These are phyloP conservation scores for Tuber borchii DNA, from an alignment of 495 filamentous ascomycete genomes.

Conservation along the genomic window DNA sequence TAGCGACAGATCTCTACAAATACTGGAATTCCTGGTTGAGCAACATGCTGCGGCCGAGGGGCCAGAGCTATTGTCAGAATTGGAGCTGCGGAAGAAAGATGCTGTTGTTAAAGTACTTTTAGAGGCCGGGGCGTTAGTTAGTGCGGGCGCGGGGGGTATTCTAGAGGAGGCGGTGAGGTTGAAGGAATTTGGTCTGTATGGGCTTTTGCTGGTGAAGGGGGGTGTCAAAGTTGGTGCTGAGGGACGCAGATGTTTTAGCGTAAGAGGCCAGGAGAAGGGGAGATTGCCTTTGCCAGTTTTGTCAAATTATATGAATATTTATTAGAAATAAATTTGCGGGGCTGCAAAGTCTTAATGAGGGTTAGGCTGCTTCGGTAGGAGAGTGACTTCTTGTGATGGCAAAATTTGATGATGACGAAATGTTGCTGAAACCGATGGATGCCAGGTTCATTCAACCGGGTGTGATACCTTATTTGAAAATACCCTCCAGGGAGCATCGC, in stretches of 20 bases:
- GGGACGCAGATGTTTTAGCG: not conserved
- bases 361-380: not conserved
- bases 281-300: not conserved
- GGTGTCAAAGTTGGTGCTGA: not conserved
- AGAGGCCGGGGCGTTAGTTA: not conserved
- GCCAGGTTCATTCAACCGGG: not conserved
- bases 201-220: not conserved
- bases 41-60: not conserved
- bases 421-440: not conserved
- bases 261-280: not conserved
- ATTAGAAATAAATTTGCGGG: not conserved
- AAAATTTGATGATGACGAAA: not conserved
- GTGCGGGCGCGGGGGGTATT: not conserved
- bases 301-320: constrained; percentile 4
- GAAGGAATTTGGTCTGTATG: not conserved
- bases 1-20: not conserved
- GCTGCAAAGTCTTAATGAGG: not conserved
- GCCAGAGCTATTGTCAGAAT: not conserved
- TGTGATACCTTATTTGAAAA: not conserved
- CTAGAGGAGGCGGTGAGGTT: constrained; percentile 2
- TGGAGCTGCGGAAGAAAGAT: not conserved
- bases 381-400: not conserved
- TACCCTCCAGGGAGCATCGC: not conserved
- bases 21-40: not conserved
- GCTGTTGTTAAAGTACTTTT: not conserved